These are phyloP conservation scores for Euphrasia confusa DNA, from an alignment of 257 asterid genomes.

Conservation along the genomic window DNA sequence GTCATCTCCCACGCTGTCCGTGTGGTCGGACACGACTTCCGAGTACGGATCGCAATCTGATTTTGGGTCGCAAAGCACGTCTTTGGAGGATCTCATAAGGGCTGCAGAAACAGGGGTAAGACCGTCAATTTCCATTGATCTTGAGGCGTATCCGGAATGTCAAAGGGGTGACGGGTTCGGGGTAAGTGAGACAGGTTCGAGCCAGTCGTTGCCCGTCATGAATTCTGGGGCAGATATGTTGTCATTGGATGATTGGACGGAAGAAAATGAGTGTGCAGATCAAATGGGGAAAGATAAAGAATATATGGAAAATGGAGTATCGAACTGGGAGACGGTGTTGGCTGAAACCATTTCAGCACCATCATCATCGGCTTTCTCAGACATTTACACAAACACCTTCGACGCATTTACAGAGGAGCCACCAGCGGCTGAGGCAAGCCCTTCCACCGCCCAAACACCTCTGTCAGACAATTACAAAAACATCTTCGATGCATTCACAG, in stretches of 20 bases:
- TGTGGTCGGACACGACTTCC: conserved; percentile 6
- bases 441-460: conserved; percentile 4
- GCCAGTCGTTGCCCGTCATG: conserved; percentile 50
- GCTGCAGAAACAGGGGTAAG: conserved; percentile 42
- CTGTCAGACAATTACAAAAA: too few relatives aligned
- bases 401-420: background rate
- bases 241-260: conserved; percentile 50
- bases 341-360: conserved; percentile 30
- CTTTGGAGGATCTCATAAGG: conserved; percentile 59
- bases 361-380: too few relatives aligned
- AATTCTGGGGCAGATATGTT: conserved; percentile 54
- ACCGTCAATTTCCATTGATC: conserved; percentile 44
- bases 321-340: conserved; percentile 56
- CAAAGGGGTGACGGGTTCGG: conserved; percentile 31
- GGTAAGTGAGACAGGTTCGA: conserved; percentile 44
- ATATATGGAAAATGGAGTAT: background rate
- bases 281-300: conserved; percentile 6
- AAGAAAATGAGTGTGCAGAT: conserved; percentile 25
- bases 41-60: conserved; percentile 32
- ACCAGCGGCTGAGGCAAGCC: conserved; percentile 1
- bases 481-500: background rate
- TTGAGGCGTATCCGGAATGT: conserved; percentile 49
- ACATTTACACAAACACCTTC: too few relatives aligned
- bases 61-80: conserved; percentile 37
- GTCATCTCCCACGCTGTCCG: too few relatives aligned